Evolutionary conservation across 179 eudicot species (phyloP).

Genomic region (Amaranthus tricolor): DNA sequence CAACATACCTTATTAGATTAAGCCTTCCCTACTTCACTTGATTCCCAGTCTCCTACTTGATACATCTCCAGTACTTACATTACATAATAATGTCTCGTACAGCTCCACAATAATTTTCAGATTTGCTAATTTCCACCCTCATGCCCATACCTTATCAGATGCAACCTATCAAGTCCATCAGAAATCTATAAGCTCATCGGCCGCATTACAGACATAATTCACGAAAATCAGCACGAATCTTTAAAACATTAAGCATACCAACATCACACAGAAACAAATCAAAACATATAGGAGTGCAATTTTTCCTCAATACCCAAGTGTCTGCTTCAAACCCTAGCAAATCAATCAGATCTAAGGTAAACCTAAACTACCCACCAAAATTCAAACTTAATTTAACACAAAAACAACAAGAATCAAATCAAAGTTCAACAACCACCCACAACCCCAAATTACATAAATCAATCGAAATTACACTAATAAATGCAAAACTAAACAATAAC

Average conservation of each 20-base stretch:
- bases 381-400: background rate
- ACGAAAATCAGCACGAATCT: background rate
- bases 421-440: background rate
- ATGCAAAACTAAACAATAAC: background rate
- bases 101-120: too few relatives aligned
- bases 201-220: background rate
- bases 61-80: too few relatives aligned
- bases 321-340: constrained; percentile 14
- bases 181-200: background rate
- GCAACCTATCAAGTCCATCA: too few relatives aligned
- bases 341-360: constrained; percentile 22
- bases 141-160: too few relatives aligned
- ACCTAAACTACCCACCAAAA: constrained; percentile 2
- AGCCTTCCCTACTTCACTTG: too few relatives aligned
- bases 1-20: too few relatives aligned
- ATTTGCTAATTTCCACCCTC: too few relatives aligned
- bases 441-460: background rate
- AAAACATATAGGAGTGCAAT: background rate
- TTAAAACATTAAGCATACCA: background rate
- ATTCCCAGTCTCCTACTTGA: too few relatives aligned
- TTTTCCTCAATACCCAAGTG: background rate
- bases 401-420: background rate
- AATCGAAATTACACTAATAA: background rate
- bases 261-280: background rate
- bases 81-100: too few relatives aligned